Evolutionary conservation across 192 early-diverging fungal species (phyloP).

Genomic region (Linnemannia elongata): DNA sequence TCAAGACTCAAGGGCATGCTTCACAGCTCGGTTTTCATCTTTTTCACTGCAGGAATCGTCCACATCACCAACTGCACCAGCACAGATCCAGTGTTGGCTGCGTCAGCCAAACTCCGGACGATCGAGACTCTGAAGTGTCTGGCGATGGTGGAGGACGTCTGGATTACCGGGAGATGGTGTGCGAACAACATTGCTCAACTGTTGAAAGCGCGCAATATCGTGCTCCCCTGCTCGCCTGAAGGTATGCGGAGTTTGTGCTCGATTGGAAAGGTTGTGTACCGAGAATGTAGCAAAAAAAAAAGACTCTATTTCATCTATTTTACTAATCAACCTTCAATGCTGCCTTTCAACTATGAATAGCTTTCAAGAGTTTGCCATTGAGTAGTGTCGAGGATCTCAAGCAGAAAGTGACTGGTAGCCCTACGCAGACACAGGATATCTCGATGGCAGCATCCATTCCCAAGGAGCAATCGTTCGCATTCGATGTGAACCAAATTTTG

Average conservation of each 20-base stretch:
- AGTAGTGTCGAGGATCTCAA: constrained; percentile 26
- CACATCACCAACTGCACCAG: constrained; percentile 59
- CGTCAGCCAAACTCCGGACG: constrained; percentile 48
- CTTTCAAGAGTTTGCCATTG: constrained; percentile 27
- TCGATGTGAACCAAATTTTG: constrained; percentile 47
- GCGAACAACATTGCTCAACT: constrained; percentile 31
- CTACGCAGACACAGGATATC: constrained; percentile 13
- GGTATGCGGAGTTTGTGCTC: constrained; percentile 20
- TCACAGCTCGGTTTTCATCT: constrained; percentile 43
- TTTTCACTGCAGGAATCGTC: constrained; percentile 56
- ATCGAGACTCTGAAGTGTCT: constrained; percentile 51
- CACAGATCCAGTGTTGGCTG: constrained; percentile 41
- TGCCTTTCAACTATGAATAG: constrained; percentile 6
- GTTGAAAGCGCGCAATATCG: constrained; percentile 43
- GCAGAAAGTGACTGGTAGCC: neutral
- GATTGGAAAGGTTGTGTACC: neutral
- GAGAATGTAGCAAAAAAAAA: neutral
- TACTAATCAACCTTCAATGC: neutral
- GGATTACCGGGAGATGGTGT: constrained; percentile 25
- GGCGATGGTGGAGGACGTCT: constrained; percentile 43
- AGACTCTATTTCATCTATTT: neutral
- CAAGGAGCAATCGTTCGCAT: constrained; percentile 48
- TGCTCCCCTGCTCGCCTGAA: constrained; percentile 34
- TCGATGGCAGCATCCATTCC: constrained; percentile 20
- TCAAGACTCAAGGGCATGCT: constrained; percentile 34